Base-by-base conservation (phyloP, 306 rosid genomes). In the Rubus parviflorus region DNA sequence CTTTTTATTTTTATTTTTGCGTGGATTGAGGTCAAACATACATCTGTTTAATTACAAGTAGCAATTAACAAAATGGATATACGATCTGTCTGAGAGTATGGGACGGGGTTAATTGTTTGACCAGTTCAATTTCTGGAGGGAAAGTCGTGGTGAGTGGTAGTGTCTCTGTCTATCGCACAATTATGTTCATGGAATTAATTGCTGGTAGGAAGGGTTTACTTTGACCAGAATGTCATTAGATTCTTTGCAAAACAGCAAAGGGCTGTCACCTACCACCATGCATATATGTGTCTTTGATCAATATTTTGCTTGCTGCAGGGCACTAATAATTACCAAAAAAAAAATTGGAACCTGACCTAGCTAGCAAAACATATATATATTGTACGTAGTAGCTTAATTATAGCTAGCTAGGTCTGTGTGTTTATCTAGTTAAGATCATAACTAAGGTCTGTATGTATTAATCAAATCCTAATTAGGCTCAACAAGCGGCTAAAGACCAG, bases 141-240 rank as follows among this genome's bases (percentile, higher is more conserved):
- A 13, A 30, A 61, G 42, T 63, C 45, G 69, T 63, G 46, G 69
- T 63, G 65, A 30, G 67, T 30, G 9, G 43, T 35, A 35, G 42
- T 61, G 10, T 61, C 16, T 60, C 40, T 1, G 35, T 30, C 35
- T 1, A 30, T 30, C 35, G 1, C 35, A 60, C 23, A 12, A 17
- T 2, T 60, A 35, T 35, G 43, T 37, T 63, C 45, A 17, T 38
- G 22, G 22, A 37, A 15, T 17, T 6, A 22, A 73, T 52, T 22
- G 68, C 11, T 20, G 52, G 38, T 20, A 11, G 23, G 46, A 38
- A 64, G 69, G 14, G 77, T 74, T 45, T 45, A 60, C 77, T 45
- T 74, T 74, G 69, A 74, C 46, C 77, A 74, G 25, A 58, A 45
- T 73, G 68, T 22, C 40, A 42, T 57, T 42, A 4, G 14, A 57